Evolutionary conservation across 1,139 yeast species (phyloP).

Genomic region (Scheffersomyces lignicola): DNA sequence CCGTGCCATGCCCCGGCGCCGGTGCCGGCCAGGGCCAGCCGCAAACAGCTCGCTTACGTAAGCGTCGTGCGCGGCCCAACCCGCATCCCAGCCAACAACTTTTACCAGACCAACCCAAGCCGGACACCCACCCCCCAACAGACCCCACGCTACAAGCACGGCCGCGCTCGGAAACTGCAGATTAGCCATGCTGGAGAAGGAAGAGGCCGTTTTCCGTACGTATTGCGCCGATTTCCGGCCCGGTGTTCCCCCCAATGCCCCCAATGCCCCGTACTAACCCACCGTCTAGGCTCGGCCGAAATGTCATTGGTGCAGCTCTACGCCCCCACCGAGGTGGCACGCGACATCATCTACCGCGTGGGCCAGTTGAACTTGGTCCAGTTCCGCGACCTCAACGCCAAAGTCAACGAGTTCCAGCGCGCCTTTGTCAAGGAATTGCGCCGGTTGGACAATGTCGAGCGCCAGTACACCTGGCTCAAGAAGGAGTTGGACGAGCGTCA

Average conservation of each 20-base stretch:
- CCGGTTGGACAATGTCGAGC: slow-evolving; percentile 64
- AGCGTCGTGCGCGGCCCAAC: no score
- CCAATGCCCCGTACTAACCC: slow-evolving; percentile 13
- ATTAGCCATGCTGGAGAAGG: slow-evolving; percentile 31
- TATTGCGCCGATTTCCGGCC: slow-evolving; percentile 9
- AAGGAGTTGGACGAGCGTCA: slow-evolving; percentile 48
- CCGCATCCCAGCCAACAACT: no score
- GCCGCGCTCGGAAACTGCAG: no score
- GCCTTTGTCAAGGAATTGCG: slow-evolving; percentile 70
- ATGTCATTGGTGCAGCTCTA: slow-evolving; percentile 76
- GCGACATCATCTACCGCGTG: slow-evolving; percentile 63
- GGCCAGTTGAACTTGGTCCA: slow-evolving; percentile 67
- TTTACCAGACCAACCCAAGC: no score
- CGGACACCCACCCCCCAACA: no score
- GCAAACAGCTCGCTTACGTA: no score
- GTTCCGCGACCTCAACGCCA: slow-evolving; percentile 68
- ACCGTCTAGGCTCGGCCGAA: slow-evolving; percentile 59
- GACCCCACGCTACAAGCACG: no score
- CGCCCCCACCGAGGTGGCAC: slow-evolving; percentile 67
- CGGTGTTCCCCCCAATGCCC: not conserved
- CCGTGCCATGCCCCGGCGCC: no score
- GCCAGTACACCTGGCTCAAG: slow-evolving; percentile 58
- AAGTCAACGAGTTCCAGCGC: slow-evolving; percentile 71
- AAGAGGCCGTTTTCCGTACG: slow-evolving; percentile 73
- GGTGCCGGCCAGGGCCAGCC: no score